A percentile compares a stretch with the other conserved stretches of the same genome.
phyloP scores from a whole-genome alignment of 75 land plant species.

The Isoetes taiwanensis region DNA sequence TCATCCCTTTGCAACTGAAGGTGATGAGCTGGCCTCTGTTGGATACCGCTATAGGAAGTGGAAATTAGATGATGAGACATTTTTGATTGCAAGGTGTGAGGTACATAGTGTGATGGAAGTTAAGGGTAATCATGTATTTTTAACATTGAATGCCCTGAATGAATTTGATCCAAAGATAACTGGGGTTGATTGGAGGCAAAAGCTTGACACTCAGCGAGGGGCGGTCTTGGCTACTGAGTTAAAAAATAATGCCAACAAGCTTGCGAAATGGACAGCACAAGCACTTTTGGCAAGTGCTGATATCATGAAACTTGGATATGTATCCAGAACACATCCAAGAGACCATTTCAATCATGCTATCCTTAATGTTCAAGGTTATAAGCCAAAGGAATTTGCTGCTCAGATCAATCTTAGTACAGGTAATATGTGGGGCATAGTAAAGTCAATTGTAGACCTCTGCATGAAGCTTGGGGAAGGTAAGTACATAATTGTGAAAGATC shows the following conservation, averaged over 20 bases:
- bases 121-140: conserved; percentile 47
- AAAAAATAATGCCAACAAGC: conserved; percentile 92
- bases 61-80: conserved; percentile 80
- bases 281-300: conserved; percentile 80
- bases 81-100: conserved; percentile 80
- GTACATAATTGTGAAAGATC: conserved; percentile 90
- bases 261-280: conserved; percentile 99
- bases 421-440: conserved; percentile 98
- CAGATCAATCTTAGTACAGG: conserved; percentile 82
- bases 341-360: conserved; percentile 84
- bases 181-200: conserved; percentile 97
- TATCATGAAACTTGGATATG: conserved; percentile 93
- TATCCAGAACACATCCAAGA: conserved; percentile 81
- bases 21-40: conserved; percentile 86
- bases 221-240: conserved; percentile 93
- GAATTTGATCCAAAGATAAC: conserved; percentile 92
- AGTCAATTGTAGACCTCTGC: conserved; percentile 90
- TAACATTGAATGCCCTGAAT: conserved; percentile 82
- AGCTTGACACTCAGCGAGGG: conserved; percentile 90
- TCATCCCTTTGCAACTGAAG: conserved; percentile 80
- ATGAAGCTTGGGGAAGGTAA: conserved; percentile 90
- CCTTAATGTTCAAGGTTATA: conserved; percentile 74
- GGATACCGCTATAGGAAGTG: conserved; percentile 84
- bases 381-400: conserved; percentile 83
- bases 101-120: conserved; percentile 68